Evolutionary conservation across 768 basidiomycete genomes (phyloP).

Genomic region (Mycena venus): DNA sequence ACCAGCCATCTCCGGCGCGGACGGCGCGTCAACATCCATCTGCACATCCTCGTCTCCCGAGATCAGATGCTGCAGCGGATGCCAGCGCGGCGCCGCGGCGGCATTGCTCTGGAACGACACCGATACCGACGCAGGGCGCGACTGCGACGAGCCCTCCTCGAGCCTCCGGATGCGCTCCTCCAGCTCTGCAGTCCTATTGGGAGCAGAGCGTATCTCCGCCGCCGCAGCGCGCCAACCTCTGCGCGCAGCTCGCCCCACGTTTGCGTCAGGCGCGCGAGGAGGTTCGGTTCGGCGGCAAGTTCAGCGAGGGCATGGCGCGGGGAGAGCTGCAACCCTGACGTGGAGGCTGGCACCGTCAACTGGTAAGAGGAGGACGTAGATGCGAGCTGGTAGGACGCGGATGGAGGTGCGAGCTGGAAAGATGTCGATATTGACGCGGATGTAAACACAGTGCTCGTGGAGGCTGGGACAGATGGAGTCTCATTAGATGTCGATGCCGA

Average conservation of each 20-base stretch:
- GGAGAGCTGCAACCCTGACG: background rate
- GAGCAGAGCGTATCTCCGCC: background rate
- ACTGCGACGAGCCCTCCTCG: background rate
- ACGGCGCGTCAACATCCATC: background rate
- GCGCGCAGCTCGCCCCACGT: background rate
- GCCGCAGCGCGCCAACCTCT: background rate
- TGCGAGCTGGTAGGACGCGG: background rate
- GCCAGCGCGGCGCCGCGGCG: background rate
- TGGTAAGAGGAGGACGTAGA: background rate
- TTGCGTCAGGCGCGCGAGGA: background rate
- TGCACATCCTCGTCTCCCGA: background rate
- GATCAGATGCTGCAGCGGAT: constrained; percentile 3
- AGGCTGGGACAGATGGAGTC: background rate
- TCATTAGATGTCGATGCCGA: background rate
- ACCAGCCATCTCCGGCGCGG: background rate
- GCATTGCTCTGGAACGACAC: background rate
- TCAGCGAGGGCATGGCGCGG: background rate
- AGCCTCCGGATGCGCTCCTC: background rate
- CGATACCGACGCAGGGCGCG: background rate
- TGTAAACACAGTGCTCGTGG: background rate
- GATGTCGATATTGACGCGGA: background rate
- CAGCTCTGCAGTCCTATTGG: background rate
- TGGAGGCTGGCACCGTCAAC: background rate
- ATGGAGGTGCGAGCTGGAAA: background rate
- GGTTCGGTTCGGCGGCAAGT: background rate